phyloP scores from a whole-genome alignment of 225 moss, liverwort and hornwort species.

The Climacium dendroides region DNA sequence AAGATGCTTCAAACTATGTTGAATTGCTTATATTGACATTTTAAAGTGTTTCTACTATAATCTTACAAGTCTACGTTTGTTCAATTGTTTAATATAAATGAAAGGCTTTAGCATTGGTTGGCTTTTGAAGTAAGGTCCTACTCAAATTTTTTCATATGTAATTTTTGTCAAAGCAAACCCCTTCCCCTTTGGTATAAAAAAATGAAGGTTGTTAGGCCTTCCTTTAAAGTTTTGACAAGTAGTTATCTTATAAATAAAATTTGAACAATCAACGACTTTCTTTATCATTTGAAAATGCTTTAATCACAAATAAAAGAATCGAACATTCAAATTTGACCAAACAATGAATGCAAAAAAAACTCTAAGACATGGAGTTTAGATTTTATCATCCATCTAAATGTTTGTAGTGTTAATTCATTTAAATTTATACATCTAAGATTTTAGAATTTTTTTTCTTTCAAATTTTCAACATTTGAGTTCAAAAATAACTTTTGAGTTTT shows the following conservation, averaged over 20 bases:
- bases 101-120: background rate
- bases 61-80: too few relatives aligned
- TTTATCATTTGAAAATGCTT: background rate
- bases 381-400: too few relatives aligned
- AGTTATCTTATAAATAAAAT: background rate
- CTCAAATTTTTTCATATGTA: too few relatives aligned
- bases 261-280: rapidly evolving
- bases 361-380: rapidly evolving
- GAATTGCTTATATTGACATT: too few relatives aligned
- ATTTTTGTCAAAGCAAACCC: too few relatives aligned
- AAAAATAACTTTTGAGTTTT: background rate
- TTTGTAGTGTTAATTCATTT: background rate
- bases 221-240: background rate
- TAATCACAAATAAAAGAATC: background rate
- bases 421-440: too few relatives aligned
- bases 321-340: background rate
- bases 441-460: background rate
- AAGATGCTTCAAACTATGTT: too few relatives aligned
- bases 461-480: background rate
- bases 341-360: too few relatives aligned
- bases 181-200: rapidly evolving
- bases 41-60: too few relatives aligned
- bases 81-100: background rate
- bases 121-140: too few relatives aligned
- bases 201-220: background rate